A percentile compares a stretch with the other conserved stretches of the same genome.
Evolutionary conservation across 371 early-diverging fungal genomes (phyloP).

Genomic region (Apophysomyces sp.): DNA sequence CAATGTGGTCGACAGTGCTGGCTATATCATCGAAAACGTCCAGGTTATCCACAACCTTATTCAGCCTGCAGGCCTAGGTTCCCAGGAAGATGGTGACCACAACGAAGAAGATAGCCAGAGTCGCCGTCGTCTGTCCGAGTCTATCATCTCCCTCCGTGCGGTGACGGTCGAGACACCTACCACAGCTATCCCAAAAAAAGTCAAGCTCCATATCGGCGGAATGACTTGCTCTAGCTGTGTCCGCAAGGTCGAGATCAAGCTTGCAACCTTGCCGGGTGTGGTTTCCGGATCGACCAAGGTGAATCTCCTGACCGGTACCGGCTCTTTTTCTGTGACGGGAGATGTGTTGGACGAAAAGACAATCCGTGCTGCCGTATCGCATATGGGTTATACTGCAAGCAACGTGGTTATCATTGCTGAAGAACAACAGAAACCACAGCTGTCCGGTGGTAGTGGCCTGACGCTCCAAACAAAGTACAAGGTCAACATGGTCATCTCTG

Average conservation of each 20-base stretch:
- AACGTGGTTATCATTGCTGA: slow-evolving; percentile 30
- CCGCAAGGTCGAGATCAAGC: slow-evolving; percentile 61
- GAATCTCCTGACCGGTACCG: slow-evolving; percentile 43
- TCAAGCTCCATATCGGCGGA: slow-evolving; percentile 52
- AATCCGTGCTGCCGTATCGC: slow-evolving; percentile 49
- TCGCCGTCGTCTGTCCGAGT: background rate
- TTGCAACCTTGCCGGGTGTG: slow-evolving; percentile 60
- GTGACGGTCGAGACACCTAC: slow-evolving; percentile 25
- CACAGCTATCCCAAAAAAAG: slow-evolving; percentile 31
- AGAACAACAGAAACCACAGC: background rate
- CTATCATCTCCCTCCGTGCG: slow-evolving; percentile 23
- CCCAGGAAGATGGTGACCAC: background rate
- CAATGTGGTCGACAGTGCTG: slow-evolving; percentile 29
- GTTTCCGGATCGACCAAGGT: slow-evolving; percentile 35
- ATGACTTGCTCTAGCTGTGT: slow-evolving; percentile 87
- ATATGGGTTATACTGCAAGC: slow-evolving; percentile 62
- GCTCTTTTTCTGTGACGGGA: slow-evolving; percentile 37
- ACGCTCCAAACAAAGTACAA: background rate
- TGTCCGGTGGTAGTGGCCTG: background rate
- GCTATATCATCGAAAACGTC: slow-evolving; percentile 41
- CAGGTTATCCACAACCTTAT: slow-evolving; percentile 45
- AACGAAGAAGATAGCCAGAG: background rate
- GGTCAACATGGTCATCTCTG: slow-evolving; percentile 46
- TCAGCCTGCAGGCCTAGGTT: slow-evolving; percentile 24
- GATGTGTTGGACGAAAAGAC: slow-evolving; percentile 27